phyloP scores from a whole-genome alignment of 2,329 filamentous ascomycete genomes.

The Cladophialophora chaetospira region DNA sequence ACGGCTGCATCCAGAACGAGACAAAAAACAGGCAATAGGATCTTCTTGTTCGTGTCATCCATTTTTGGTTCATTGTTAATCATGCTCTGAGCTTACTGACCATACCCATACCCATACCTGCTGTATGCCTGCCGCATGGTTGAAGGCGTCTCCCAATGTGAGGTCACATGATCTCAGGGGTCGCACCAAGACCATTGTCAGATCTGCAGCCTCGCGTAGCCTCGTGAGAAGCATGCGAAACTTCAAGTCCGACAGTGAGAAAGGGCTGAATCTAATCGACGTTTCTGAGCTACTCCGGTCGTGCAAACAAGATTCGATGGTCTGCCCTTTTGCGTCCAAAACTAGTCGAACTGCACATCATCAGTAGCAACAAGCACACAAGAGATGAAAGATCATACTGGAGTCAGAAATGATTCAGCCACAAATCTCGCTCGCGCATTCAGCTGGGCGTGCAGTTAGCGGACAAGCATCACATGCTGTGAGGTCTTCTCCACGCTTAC shows the following conservation, averaged over 20 bases:
- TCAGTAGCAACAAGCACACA: slow-evolving; percentile 4
- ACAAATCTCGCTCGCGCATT: slow-evolving; percentile 97
- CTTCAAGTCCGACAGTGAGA: no score
- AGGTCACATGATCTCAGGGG: slow-evolving; percentile 15
- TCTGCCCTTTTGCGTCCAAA: not conserved
- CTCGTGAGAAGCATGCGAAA: not conserved
- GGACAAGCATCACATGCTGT: slow-evolving; percentile 16
- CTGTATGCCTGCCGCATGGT: slow-evolving; percentile 2
- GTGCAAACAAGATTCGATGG: no score
- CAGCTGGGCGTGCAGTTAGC: slow-evolving; percentile 61
- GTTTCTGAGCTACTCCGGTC: no score
- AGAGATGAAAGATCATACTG: slow-evolving; percentile 57
- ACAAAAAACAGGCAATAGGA: slow-evolving; percentile 1
- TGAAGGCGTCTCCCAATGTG: not conserved
- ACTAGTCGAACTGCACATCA: slow-evolving; percentile 23
- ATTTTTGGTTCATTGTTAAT: slow-evolving; percentile 2
- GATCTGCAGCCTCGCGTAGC: slow-evolving; percentile 2
- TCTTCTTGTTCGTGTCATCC: slow-evolving; percentile 2
- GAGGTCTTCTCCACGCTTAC: no score
- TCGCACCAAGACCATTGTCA: no score
- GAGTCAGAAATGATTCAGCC: slow-evolving; percentile 96
- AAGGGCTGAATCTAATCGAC: not conserved
- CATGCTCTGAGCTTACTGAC: not conserved
- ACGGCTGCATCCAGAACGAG: not conserved
- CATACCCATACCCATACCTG: not conserved